Conservation (phyloP, 2,329 filamentous ascomycete species). For the Raffaelea ambrosiae region DNA sequence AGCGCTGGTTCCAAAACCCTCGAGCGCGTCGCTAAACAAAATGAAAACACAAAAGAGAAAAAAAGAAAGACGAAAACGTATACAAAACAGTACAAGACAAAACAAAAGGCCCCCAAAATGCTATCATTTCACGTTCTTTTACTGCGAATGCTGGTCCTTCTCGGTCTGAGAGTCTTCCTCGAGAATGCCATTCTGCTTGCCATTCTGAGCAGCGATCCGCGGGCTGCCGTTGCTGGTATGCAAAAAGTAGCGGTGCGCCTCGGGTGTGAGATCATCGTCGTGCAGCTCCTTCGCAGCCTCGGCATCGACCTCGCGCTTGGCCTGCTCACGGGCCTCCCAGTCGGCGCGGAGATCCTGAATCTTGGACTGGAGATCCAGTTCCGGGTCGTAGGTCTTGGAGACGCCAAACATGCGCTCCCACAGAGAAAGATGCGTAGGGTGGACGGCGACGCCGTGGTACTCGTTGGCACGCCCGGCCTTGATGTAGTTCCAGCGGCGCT, state of each 20-base stretch:
- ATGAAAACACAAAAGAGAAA: too few relatives aligned
- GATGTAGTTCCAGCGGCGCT: conserved; percentile 86
- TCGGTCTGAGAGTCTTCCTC: conserved; percentile 4
- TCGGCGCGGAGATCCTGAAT: conserved; percentile 70
- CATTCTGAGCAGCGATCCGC: conserved; percentile 3
- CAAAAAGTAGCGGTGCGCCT: conserved; percentile 48
- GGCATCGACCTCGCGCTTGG: conserved; percentile 39
- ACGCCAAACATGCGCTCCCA: conserved; percentile 79
- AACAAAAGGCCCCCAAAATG: too few relatives aligned
- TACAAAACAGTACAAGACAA: too few relatives aligned
- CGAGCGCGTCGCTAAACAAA: too few relatives aligned
- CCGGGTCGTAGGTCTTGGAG: conserved; percentile 75
- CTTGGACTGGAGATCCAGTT: conserved; percentile 74
- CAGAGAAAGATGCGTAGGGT: conserved; percentile 76
- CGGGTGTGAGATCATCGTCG: conserved; percentile 41
- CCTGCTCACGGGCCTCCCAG: conserved; percentile 46
- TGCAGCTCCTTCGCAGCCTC: conserved; percentile 27
- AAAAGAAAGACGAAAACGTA: too few relatives aligned
- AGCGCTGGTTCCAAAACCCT: too few relatives aligned
- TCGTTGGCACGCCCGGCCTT: conserved; percentile 67
- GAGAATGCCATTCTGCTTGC: conserved; percentile 7
- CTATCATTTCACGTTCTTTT: too few relatives aligned
- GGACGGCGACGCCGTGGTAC: conserved; percentile 89
- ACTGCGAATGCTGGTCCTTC: neutral
- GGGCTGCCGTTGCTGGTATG: conserved; percentile 18